Evolutionary conservation across 331 rosid species (phyloP).

Genomic region (Stylosanthes scabra): DNA sequence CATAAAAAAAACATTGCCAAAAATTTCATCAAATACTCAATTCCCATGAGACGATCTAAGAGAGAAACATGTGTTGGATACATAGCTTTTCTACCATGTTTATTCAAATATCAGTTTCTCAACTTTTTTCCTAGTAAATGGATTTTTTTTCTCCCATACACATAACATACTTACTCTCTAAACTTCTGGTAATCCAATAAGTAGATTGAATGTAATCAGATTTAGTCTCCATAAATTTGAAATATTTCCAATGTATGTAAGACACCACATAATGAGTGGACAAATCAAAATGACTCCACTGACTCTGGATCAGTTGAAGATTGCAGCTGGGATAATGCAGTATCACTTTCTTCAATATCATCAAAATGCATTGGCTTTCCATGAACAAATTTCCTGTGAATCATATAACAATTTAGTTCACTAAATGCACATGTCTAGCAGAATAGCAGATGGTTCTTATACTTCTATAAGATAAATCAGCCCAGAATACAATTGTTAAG

Average conservation of each 20-base stretch:
- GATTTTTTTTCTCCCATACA: neutral
- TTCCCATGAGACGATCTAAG: neutral
- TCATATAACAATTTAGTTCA: conserved; percentile 10
- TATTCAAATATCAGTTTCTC: conserved; percentile 6
- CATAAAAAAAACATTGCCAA: neutral
- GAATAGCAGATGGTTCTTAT: neutral
- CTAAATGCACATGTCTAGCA: conserved; percentile 18
- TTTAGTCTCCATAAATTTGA: conserved; percentile 21
- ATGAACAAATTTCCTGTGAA: conserved; percentile 64
- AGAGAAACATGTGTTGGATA: neutral
- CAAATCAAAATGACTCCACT: conserved; percentile 61
- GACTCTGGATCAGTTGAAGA: conserved; percentile 64
- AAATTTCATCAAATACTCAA: neutral
- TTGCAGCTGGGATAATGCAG: conserved; percentile 59
- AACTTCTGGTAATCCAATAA: conserved; percentile 24
- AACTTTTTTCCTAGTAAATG: conserved; percentile 7
- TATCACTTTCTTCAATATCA: conserved; percentile 74
- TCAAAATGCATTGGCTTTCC: conserved; percentile 67
- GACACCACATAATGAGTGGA: conserved; percentile 20
- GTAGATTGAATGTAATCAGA: conserved; percentile 35
- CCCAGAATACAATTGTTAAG: neutral
- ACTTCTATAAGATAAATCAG: neutral
- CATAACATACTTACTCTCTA: neutral
- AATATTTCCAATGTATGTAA: conserved; percentile 17
- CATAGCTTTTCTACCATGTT: neutral